phyloP scores from a whole-genome alignment of 2,329 filamentous ascomycete species.

The Triangularia verruculosa region DNA sequence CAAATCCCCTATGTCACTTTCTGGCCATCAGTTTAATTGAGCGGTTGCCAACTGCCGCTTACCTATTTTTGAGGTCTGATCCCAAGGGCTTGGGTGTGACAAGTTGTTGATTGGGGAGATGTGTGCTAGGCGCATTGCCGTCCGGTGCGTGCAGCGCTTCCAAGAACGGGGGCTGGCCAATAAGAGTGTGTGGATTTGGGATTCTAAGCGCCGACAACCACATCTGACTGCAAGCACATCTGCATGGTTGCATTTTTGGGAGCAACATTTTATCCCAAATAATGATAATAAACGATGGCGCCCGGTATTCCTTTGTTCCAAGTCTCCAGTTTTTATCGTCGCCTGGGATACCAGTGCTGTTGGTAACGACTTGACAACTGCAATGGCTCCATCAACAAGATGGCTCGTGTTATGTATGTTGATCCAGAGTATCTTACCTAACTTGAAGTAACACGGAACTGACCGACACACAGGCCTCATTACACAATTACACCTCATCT shows the following conservation, averaged over 20 bases:
- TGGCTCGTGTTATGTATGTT: not conserved
- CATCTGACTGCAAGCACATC: not conserved
- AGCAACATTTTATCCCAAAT: not conserved
- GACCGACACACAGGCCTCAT: constrained; percentile 7
- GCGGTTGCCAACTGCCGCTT: not conserved
- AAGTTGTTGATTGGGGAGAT: not conserved
- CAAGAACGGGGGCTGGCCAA: not conserved
- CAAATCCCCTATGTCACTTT: not conserved
- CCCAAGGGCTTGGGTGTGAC: not conserved
- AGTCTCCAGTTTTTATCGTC: not conserved
- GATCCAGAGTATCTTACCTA: too few species aligned
- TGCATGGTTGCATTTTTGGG: not conserved
- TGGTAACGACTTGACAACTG: not conserved
- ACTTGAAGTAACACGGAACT: too few species aligned
- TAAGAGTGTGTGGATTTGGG: not conserved
- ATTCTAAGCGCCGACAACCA: not conserved
- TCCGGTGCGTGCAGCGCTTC: not conserved
- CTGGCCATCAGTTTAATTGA: too few species aligned
- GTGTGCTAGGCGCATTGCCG: not conserved
- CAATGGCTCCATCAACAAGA: not conserved
- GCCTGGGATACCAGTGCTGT: not conserved
- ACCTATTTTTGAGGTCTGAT: not conserved
- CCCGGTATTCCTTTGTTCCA: not conserved
- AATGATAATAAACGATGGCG: not conserved
- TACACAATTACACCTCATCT: constrained; percentile 6